Evolutionary conservation across 139 green algal species (phyloP), one percentile per base, ranked within the genome.

Genomic region (Dunaliella sp.): DNA sequence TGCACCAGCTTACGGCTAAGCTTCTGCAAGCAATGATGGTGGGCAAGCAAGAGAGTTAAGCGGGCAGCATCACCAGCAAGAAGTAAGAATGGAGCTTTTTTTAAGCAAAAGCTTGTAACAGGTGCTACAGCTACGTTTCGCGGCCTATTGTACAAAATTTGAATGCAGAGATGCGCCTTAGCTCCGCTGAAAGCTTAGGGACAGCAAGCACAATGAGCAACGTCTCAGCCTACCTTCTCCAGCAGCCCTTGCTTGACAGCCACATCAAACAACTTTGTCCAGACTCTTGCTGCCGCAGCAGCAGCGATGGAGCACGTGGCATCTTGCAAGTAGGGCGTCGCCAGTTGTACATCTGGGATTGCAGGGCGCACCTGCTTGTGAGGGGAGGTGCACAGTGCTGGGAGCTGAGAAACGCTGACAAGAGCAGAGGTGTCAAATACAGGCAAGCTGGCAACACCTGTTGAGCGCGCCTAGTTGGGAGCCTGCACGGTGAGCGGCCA

Each of bases 1-100:
- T 99, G 97, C 57, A 99, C 95, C 83, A 98, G 88, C 90, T 99
- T 99, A 35, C 97, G 92, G 81, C 91, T 96, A 34, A 98, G 86
- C 35, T 97, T 98, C 93, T 97, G 91, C 84, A 28, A 1, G 35
- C 76, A 82, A 38, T 33, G 1, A 33, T 3, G 31, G 3, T 76
- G 72, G n/a, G n/a, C n/a, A n/a, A n/a, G n/a, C n/a, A 28, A 26
- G 22, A 35, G 36, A 34, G 38, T 34, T 22, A 31, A 75, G 32
- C 2, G 21, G 16, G 80, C 72, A 74, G 57, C 77, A 32, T 59
- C 31, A 16, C 7, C 31, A 59, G 3, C 57, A 34, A n/a, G 12
- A 30, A n/a, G 3, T 30, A n/a, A 82, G 77, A 16, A 12, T 34
- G 21, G 16, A 82, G 38, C 75, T 36, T 16, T 7, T 26, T 36